These are phyloP conservation scores for Pyricularia pennisetigena DNA, from an alignment of 2,329 filamentous ascomycete species.

Conservation along the genomic window DNA sequence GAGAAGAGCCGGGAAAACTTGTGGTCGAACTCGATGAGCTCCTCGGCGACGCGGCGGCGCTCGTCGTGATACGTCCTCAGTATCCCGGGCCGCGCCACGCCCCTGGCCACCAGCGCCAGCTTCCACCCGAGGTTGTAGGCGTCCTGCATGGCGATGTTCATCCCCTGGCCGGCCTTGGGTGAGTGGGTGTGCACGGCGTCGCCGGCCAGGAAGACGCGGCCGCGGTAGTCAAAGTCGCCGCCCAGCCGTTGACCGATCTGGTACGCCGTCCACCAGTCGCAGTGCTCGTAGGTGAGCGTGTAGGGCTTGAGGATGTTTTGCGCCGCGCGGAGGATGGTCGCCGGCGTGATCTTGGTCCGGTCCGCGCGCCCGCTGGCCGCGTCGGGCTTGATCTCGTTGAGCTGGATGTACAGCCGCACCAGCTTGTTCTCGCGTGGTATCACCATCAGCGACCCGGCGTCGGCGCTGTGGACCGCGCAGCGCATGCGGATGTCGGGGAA, in stretches of 20 bases:
- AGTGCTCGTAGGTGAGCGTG: slow-evolving; percentile 51
- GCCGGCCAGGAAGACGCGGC: slow-evolving; percentile 49
- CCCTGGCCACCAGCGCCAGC: slow-evolving; percentile 24
- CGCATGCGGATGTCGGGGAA: slow-evolving; percentile 45
- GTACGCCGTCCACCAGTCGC: slow-evolving; percentile 37
- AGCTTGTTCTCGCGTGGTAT: slow-evolving; percentile 50
- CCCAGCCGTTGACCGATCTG: slow-evolving; percentile 48
- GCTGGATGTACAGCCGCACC: slow-evolving; percentile 47
- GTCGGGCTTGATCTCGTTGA: slow-evolving; percentile 23
- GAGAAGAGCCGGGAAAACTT: slow-evolving; percentile 38
- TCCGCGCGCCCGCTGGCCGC: slow-evolving; percentile 36
- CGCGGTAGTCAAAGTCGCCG: slow-evolving; percentile 31
- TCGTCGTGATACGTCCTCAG: slow-evolving; percentile 32
- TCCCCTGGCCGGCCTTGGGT: slow-evolving; percentile 48
- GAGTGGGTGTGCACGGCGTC: slow-evolving; percentile 37
- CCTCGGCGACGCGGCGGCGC: slow-evolving; percentile 44
- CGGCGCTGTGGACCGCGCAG: slow-evolving; percentile 40
- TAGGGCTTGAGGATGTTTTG: slow-evolving; percentile 59
- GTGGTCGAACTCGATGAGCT: slow-evolving; percentile 47
- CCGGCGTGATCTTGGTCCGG: slow-evolving; percentile 51
- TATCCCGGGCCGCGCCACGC: slow-evolving; percentile 19
- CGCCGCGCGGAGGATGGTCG: slow-evolving; percentile 52
- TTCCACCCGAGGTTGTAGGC: slow-evolving; percentile 36
- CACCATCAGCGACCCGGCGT: slow-evolving; percentile 43
- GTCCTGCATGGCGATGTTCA: slow-evolving; percentile 55